Conservation (phyloP, 345 rosid species). For the Aquilaria yunnanensis region DNA sequence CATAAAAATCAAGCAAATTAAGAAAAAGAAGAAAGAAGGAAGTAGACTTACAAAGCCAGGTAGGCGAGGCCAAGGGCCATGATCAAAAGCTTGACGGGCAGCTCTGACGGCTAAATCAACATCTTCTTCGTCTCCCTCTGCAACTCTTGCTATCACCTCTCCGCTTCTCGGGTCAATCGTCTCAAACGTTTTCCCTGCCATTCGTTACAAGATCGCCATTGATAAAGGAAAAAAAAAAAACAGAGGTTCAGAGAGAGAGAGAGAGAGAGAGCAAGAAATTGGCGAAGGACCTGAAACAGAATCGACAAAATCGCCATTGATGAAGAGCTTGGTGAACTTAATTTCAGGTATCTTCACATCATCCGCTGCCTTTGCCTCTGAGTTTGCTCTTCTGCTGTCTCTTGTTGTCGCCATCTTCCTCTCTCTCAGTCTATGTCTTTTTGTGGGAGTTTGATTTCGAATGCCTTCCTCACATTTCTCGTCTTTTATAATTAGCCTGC, state of each 20-base stretch:
- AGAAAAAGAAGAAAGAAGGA: neutral
- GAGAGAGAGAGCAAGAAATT: too few relatives aligned
- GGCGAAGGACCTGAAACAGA: constrained; percentile 37
- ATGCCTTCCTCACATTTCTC: too few relatives aligned
- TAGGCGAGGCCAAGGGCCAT: constrained; percentile 53
- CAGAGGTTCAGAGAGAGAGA: neutral
- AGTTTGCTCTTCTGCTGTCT: too few relatives aligned
- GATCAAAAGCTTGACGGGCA: constrained; percentile 47
- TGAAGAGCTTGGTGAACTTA: constrained; percentile 46
- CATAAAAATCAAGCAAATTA: too few relatives aligned
- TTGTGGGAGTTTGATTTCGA: too few relatives aligned
- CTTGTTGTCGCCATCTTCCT: too few relatives aligned
- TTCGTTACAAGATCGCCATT: neutral
- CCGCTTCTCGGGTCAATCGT: constrained; percentile 38
- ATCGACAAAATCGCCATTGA: constrained; percentile 54
- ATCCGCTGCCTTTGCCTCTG: too few relatives aligned
- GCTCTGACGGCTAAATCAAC: constrained; percentile 40
- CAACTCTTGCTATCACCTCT: constrained; percentile 23
- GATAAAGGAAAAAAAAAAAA: neutral
- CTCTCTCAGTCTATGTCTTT: too few relatives aligned
- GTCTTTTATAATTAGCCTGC: too few relatives aligned
- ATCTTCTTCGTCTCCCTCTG: constrained; percentile 39
- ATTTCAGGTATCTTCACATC: constrained; percentile 25
- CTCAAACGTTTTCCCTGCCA: constrained; percentile 34
- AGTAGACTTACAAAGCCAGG: constrained; percentile 32